Evolutionary conservation across 2,329 filamentous ascomycete genomes (phyloP).

Genomic region (Xylaria sp.): DNA sequence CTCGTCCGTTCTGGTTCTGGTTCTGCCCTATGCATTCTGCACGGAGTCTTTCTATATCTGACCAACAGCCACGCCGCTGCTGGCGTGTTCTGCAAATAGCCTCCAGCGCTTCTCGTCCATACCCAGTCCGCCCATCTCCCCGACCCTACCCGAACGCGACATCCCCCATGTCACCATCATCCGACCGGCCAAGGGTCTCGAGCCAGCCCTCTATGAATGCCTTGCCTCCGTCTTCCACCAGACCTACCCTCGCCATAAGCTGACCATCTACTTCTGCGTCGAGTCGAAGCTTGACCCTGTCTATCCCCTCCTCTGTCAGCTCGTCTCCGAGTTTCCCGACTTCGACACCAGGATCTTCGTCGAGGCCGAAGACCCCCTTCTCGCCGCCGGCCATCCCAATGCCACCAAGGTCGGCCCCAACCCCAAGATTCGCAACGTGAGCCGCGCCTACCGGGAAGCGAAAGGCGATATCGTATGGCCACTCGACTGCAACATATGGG

Average conservation of each 20-base stretch:
- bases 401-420: slow-evolving; percentile 73
- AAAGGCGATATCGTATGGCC: slow-evolving; percentile 89
- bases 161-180: slow-evolving; percentile 85
- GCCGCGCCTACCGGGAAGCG: slow-evolving; percentile 83
- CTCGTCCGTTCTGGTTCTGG: neutral
- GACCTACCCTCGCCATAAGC: slow-evolving; percentile 67
- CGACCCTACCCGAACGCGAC: slow-evolving; percentile 45
- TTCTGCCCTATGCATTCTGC: too few relatives aligned
- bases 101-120: slow-evolving; percentile 49
- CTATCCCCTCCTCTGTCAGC: slow-evolving; percentile 63
- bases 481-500: slow-evolving; percentile 94
- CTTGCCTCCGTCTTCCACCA: slow-evolving; percentile 81
- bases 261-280: slow-evolving; percentile 80
- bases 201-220: slow-evolving; percentile 86
- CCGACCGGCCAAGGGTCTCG: slow-evolving; percentile 86
- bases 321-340: slow-evolving; percentile 67
- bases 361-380: slow-evolving; percentile 72
- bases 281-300: slow-evolving; percentile 70
- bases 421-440: slow-evolving; percentile 98
- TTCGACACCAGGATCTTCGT: slow-evolving; percentile 69
- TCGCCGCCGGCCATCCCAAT: slow-evolving; percentile 50
- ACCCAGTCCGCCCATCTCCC: slow-evolving; percentile 46
- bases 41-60: neutral
- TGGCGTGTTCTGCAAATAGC: slow-evolving; percentile 32
- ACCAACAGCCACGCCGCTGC: neutral